A percentile compares a stretch with the other conserved stretches of the same genome.
Evolutionary conservation across 139 green algal genomes (phyloP).

Genomic region (Chlamydomonas schloesseri): DNA sequence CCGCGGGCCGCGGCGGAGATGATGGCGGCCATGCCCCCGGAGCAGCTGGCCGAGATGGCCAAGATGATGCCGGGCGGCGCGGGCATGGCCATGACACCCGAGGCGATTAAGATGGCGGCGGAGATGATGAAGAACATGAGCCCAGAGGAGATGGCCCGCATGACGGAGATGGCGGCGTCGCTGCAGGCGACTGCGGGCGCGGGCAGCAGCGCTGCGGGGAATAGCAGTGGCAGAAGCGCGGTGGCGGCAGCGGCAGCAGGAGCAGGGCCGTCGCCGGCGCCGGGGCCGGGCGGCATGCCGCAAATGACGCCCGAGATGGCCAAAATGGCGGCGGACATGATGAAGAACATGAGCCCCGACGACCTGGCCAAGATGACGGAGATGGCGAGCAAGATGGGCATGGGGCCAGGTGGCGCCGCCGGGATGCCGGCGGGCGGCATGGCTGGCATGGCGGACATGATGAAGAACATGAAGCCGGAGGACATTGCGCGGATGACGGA

Average conservation of each 20-base stretch:
- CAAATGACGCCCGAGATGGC: slow-evolving; percentile 30
- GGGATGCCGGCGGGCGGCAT: neutral
- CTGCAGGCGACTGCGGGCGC: slow-evolving; percentile 4
- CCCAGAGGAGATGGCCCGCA: slow-evolving; percentile 21
- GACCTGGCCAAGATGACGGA: slow-evolving; percentile 32
- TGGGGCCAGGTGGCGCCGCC: neutral
- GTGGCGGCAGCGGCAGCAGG: too few relatives aligned
- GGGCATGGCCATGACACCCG: neutral
- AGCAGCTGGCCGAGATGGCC: slow-evolving; percentile 21
- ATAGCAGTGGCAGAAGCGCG: too few relatives aligned
- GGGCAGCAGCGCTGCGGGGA: too few relatives aligned
- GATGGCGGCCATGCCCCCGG: slow-evolving; percentile 20
- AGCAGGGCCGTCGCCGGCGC: too few relatives aligned
- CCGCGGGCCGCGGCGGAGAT: slow-evolving; percentile 20
- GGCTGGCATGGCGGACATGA: slow-evolving; percentile 17
- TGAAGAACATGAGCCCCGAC: slow-evolving; percentile 42
- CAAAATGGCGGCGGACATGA: slow-evolving; percentile 43
- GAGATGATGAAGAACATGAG: slow-evolving; percentile 52
- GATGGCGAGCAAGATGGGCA: slow-evolving; percentile 34
- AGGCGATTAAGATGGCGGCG: neutral
- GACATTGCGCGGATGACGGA: slow-evolving; percentile 38
- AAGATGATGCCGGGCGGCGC: slow-evolving; percentile 6
- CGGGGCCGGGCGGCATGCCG: too few relatives aligned
- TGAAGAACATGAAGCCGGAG: slow-evolving; percentile 40
- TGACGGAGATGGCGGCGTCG: slow-evolving; percentile 30